Evolutionary conservation across 768 basidiomycete genomes (phyloP), one percentile per base, ranked within the genome.

Genomic region (Auricularia cornea): DNA sequence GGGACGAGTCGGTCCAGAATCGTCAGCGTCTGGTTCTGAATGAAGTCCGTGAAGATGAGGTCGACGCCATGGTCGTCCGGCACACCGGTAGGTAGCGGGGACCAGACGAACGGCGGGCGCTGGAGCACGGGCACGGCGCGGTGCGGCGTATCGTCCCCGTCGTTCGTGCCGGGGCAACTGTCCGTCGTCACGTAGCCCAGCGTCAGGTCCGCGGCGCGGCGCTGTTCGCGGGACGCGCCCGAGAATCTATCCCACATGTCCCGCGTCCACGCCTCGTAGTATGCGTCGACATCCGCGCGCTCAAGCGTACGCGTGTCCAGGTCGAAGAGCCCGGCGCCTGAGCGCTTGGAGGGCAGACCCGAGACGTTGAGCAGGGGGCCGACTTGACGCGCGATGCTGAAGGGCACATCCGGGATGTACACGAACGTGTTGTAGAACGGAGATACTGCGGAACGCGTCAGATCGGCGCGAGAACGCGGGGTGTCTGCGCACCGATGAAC

Each of bases 41-140:
- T 84, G 72, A 90, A 92, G 71, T 86, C 78, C 52, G 87, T 78
- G 71, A 92, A 93, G 35, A 92, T 85, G 28, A 93, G 79, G 67
- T 93, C 91, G 65, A 93, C 79, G 0, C 75, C 75, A 0, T 83
- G 78, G 61, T 79, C 76, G 61, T 76, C 76, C 0, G 82, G 64
- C 16, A 84, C 79, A 10, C 62, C 63, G 30, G 76, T 70, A 2
- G 88, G 86, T 2, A 82, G 71, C 29, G 77, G 72, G 0, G 86
- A 87, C 16, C 78, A 78, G 63, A 90, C 79, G 69, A 85, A 90
- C 68, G 80, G 78, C 0, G 87, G 88, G 2, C 75, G 64, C 3
- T 71, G 60, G 72, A 80, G 82, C 72, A 81, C 82, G 3, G 87
- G 80, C 61, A 89, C 70, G 2, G 89, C 83, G 1, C 75, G 67